Percentiles rank a stretch among this genome's conserved stretches.
These are phyloP conservation scores for Ampelocalamus luodianensis DNA, from an alignment of 176 grass and related monocot species.

Conservation along the genomic window DNA sequence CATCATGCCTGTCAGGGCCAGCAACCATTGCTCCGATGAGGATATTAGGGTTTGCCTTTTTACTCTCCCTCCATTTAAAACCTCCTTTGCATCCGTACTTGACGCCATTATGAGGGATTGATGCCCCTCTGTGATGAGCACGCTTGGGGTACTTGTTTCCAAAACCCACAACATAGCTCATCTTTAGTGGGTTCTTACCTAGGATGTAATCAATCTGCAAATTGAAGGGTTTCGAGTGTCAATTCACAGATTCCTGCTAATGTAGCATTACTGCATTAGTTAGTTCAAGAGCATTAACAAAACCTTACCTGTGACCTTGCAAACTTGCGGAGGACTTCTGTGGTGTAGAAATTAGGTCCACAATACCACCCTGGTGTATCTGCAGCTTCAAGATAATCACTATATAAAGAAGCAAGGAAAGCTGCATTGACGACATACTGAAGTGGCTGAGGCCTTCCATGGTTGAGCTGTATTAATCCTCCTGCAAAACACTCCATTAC, in stretches of 20 bases:
- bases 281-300: constrained; percentile 34
- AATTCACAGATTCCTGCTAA: constrained; percentile 16
- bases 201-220: constrained; percentile 88
- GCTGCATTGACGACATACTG: constrained; percentile 92
- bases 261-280: background rate
- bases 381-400: constrained; percentile 77
- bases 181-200: constrained; percentile 83
- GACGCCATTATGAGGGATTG: constrained; percentile 89
- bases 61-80: constrained; percentile 84
- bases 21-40: constrained; percentile 84
- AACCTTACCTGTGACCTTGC: constrained; percentile 70
- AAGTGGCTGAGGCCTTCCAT: constrained; percentile 85
- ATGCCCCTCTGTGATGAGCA: constrained; percentile 86
- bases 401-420: constrained; percentile 86
- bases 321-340: constrained; percentile 84
- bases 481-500: constrained; percentile 51
- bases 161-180: constrained; percentile 86
- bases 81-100: constrained; percentile 96
- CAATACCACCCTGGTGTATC: constrained; percentile 96
- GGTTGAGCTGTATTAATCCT: constrained; percentile 92
- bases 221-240: constrained; percentile 40
- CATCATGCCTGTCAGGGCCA: constrained; percentile 86
- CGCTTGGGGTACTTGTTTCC: constrained; percentile 83
- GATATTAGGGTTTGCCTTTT: constrained; percentile 86
- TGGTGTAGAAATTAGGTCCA: constrained; percentile 89